phyloP scores from a whole-genome alignment of 108 stramenopile genomes.

The Bacterosira constricta region DNA sequence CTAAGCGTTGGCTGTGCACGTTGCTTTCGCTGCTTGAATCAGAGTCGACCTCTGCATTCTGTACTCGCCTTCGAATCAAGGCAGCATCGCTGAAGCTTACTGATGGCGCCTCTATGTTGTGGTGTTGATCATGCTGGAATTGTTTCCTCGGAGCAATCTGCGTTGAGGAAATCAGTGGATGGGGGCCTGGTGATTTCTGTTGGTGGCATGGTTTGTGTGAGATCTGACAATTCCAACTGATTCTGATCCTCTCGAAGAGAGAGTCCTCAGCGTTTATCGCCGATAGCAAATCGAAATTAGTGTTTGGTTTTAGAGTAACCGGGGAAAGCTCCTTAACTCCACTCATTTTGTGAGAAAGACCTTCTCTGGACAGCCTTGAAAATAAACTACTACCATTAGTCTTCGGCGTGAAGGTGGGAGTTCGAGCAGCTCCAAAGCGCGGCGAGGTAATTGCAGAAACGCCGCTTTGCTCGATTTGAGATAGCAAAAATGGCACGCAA shows the following conservation, averaged over 20 bases:
- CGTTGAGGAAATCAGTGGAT: not conserved
- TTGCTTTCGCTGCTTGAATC: not conserved
- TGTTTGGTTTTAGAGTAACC: too few relatives aligned
- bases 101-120: not conserved
- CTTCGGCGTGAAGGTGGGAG: not conserved
- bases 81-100: not conserved
- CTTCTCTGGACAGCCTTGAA: constrained; percentile 18
- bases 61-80: constrained; percentile 5
- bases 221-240: not conserved
- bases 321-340: not conserved
- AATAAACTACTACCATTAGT: constrained; percentile 11
- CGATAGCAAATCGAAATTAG: not conserved
- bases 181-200: not conserved
- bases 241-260: not conserved
- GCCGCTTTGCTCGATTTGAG: not conserved
- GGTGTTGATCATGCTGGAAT: not conserved
- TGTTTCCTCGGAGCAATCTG: not conserved
- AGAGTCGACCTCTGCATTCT: not conserved
- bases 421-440: not conserved
- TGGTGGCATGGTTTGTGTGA: not conserved
- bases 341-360: not conserved
- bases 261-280: constrained; percentile 9
- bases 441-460: constrained; percentile 31
- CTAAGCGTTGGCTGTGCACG: too few relatives aligned
- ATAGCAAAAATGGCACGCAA: not conserved